A percentile compares a stretch with the other conserved stretches of the same genome.
Conservation (phyloP, 441 rosid species). For the Biscutella laevigata region DNA sequence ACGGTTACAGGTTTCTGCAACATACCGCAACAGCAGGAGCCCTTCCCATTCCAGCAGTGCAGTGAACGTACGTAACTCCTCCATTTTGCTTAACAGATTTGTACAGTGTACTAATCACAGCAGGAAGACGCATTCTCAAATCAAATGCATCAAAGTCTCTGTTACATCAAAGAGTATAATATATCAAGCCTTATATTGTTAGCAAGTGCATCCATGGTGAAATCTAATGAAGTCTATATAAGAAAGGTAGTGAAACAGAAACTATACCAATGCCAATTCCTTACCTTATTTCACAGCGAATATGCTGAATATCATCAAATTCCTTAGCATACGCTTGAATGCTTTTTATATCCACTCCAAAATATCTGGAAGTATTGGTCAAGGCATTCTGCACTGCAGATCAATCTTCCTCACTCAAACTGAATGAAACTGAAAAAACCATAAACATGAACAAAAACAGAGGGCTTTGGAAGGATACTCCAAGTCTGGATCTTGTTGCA, state of each 20-base stretch:
- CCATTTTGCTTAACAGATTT: slow-evolving; percentile 68
- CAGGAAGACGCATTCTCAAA: slow-evolving; percentile 85
- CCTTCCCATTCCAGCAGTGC: slow-evolving; percentile 97
- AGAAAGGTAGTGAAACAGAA: not conserved
- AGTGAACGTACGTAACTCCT: slow-evolving; percentile 83
- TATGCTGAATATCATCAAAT: slow-evolving; percentile 53
- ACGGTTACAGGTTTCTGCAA: slow-evolving; percentile 6
- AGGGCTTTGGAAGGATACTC: slow-evolving; percentile 56
- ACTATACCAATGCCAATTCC: not conserved
- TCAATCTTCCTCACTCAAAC: slow-evolving; percentile 1
- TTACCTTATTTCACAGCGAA: slow-evolving; percentile 84
- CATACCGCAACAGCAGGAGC: slow-evolving; percentile 93
- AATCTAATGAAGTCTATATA: not conserved
- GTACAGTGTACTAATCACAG: slow-evolving; percentile 50
- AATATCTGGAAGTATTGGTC: slow-evolving; percentile 52
- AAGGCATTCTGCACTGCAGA: slow-evolving; percentile 27
- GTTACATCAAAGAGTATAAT: slow-evolving; percentile 25
- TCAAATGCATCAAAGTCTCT: slow-evolving; percentile 97
- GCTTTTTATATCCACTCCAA: slow-evolving; percentile 77
- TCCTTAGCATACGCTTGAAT: slow-evolving; percentile 61
- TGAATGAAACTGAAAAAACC: not conserved
- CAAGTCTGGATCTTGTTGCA: slow-evolving; percentile 88
- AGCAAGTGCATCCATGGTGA: not conserved
- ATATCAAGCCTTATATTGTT: slow-evolving; percentile 3
- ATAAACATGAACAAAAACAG: not conserved